phyloP scores from a whole-genome alignment of 176 grass and related monocot genomes.

The Paspalum vaginatum region DNA sequence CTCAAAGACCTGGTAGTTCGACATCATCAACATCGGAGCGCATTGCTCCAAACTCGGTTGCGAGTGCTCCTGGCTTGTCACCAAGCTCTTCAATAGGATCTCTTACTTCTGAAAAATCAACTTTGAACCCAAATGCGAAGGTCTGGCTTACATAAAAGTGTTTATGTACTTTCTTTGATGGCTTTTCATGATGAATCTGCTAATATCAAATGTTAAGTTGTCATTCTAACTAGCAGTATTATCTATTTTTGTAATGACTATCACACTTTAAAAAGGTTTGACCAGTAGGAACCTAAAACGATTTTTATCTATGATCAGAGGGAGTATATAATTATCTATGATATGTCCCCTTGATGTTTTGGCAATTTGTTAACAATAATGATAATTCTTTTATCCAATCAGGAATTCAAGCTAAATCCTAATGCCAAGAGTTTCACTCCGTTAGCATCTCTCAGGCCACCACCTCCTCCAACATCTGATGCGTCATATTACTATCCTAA shows the following conservation, averaged over 20 bases:
- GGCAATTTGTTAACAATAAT: not conserved
- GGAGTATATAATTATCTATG: not conserved
- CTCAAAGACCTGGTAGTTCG: conserved; percentile 52
- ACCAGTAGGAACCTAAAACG: not conserved
- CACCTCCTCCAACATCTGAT: conserved; percentile 53
- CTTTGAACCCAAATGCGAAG: conserved; percentile 73
- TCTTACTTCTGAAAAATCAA: conserved; percentile 61
- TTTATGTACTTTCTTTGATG: not conserved
- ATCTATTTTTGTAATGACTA: not conserved
- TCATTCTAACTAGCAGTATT: too few relatives aligned
- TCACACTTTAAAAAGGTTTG: not conserved
- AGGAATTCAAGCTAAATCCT: conserved; percentile 79
- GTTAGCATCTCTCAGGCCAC: conserved; percentile 44
- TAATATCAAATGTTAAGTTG: not conserved
- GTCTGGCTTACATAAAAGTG: conserved; percentile 30
- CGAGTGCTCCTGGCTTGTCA: conserved; percentile 54
- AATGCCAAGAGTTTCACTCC: conserved; percentile 77
- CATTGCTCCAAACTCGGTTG: conserved; percentile 53
- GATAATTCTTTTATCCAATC: conserved; percentile 16
- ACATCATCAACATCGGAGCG: conserved; percentile 52
- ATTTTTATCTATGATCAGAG: not conserved
- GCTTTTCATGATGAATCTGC: not conserved
- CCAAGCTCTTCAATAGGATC: conserved; percentile 74
- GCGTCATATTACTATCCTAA: conserved; percentile 71
- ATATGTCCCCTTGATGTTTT: not conserved